These are phyloP conservation scores for Parastagonospora avenae DNA, from an alignment of 2,329 filamentous ascomycete genomes.

Conservation along the genomic window DNA sequence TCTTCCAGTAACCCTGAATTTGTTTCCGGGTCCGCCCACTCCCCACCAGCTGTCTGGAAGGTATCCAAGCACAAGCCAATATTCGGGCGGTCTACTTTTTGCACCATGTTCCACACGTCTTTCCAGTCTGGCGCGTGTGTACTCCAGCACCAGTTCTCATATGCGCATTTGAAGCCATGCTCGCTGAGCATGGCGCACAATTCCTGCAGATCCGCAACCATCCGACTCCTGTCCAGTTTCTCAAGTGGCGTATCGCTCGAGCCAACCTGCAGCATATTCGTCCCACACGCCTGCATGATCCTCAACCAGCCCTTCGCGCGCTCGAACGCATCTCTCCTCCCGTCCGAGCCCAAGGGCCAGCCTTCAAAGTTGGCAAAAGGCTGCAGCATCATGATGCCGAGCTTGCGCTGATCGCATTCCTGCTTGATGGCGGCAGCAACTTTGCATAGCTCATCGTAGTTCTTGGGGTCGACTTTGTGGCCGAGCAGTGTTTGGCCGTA, in stretches of 20 bases:
- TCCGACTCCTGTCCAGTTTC: constrained; percentile 58
- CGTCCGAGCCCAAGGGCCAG: constrained; percentile 64
- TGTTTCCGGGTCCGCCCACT: constrained; percentile 75
- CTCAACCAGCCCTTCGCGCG: constrained; percentile 70
- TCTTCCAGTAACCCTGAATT: constrained; percentile 62
- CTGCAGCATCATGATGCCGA: constrained; percentile 73
- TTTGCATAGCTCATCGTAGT: constrained; percentile 63
- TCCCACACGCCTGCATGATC: constrained; percentile 73
- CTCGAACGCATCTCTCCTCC: constrained; percentile 66
- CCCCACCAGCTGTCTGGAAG: constrained; percentile 74
- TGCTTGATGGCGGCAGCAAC: constrained; percentile 61
- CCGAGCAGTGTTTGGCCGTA: constrained; percentile 62
- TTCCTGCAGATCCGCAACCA: constrained; percentile 66
- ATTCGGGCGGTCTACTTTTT: constrained; percentile 66
- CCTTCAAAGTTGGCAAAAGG: constrained; percentile 80
- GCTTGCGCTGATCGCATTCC: constrained; percentile 58
- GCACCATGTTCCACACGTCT: constrained; percentile 71
- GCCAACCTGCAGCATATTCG: constrained; percentile 70
- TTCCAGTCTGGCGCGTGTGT: constrained; percentile 72
- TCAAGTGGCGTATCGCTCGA: constrained; percentile 66
- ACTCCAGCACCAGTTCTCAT: constrained; percentile 85
- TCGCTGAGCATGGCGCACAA: constrained; percentile 60
- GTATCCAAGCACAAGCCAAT: constrained; percentile 78
- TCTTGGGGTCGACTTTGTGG: constrained; percentile 58
- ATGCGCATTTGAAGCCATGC: constrained; percentile 67